Evolutionary conservation across 1,139 yeast species (phyloP), one percentile per base, ranked within the genome.

Genomic region (Saccharomyces hybrid): DNA sequence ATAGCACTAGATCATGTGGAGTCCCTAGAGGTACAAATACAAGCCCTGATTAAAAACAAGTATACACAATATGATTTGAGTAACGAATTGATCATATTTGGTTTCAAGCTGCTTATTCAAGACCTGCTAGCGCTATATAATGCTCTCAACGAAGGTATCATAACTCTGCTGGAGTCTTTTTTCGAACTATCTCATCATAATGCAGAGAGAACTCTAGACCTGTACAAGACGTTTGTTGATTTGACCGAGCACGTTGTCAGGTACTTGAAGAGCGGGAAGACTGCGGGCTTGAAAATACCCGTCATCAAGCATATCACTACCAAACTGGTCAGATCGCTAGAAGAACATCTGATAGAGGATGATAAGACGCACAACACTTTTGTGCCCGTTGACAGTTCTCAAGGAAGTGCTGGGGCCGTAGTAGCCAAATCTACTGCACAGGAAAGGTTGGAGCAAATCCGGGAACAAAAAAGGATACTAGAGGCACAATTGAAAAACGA

Each of bases 251-350:
- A 85, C 65, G 98, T 91, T 16, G 93, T 93, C 49, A 86, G 84
- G 62, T 93, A 86, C 70, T 77, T 93, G 64, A 82, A 95, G 62
- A 84, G 87, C 23, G 99, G 98, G 5, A 91, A 93, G 67, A 83
- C 91, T 3, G 89, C 97, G 0, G 89, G 90, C 64, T 75, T 91
- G 58, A 90, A 87, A 65, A 96, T 93, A 32, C 99, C 99, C 29
- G 90, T 96, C n/a, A 90, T 93, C 58, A 89, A 89, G 69, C 99
- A 93, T 71, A 97, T 98, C 0, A 98, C 97, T 13, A 91, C 97
- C 1, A 95, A 96, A 27, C 78, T 93, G 63, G 87, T 96, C 8
- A 79, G 84, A 46, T 85, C 95, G n/a, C 78, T 93, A 56, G 95
- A 89, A 66, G 97, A 91, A 62, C 95, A 93, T 19, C 7, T 38